phyloP scores from a whole-genome alignment of 768 basidiomycete species.

The Leccinum variicolor region DNA sequence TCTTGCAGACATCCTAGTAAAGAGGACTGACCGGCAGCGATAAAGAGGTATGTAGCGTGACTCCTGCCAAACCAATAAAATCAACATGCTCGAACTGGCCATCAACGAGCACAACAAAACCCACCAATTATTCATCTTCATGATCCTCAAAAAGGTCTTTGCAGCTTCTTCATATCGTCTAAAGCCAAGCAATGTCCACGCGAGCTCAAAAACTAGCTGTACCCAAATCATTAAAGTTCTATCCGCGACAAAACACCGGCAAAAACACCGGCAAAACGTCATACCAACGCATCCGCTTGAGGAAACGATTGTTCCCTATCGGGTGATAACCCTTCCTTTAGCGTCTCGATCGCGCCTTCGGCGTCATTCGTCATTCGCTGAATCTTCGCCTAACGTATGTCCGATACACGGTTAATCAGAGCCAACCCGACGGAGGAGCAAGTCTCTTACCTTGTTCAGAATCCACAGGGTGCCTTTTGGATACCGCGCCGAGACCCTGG shows the following conservation, averaged over 20 bases:
- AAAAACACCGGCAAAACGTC: not conserved
- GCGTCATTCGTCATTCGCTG: constrained; percentile 68
- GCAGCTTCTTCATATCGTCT: constrained; percentile 66
- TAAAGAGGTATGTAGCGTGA: constrained; percentile 75
- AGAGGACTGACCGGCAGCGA: constrained; percentile 59
- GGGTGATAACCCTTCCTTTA: constrained; percentile 55
- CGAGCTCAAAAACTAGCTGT: constrained; percentile 73
- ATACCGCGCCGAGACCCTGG: constrained; percentile 53
- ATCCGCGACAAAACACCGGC: not conserved
- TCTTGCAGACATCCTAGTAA: not conserved
- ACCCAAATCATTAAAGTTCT: not conserved
- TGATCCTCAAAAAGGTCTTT: constrained; percentile 60
- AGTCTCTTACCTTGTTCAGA: constrained; percentile 52
- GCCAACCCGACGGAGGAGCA: not conserved
- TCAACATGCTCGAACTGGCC: not conserved
- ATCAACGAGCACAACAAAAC: constrained; percentile 12
- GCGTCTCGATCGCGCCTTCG: constrained; percentile 58
- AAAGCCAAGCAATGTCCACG: constrained; percentile 68
- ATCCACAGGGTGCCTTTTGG: constrained; percentile 73
- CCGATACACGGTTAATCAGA: not conserved
- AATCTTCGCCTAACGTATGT: constrained; percentile 56
- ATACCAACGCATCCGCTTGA: constrained; percentile 71
- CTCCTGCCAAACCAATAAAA: constrained; percentile 44
- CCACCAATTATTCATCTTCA: constrained; percentile 68
- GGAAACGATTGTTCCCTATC: constrained; percentile 53